Percentiles rank a stretch among this genome's conserved stretches.
phyloP scores from a whole-genome alignment of 352 stramenopile species.

The Phytophthora sp. region DNA sequence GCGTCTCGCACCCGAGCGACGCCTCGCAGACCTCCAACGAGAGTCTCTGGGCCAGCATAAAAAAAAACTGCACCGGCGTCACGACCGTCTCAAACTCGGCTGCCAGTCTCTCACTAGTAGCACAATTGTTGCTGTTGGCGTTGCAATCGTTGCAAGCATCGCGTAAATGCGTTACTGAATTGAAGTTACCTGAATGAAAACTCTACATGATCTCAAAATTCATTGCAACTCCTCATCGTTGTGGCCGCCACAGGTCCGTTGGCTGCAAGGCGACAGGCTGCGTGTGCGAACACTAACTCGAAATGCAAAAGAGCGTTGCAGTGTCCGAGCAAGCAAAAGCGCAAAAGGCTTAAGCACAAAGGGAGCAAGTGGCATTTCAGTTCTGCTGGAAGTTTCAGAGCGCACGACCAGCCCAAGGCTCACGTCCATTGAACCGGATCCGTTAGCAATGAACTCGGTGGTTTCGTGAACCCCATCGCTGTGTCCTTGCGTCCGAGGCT shows the following conservation, averaged over 20 bases:
- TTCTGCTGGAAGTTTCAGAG: background rate
- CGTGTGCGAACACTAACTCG: too few species aligned
- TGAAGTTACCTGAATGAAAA: slow-evolving; percentile 4
- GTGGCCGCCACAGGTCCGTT: too few species aligned
- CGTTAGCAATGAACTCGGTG: background rate
- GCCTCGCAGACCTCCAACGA: slow-evolving; percentile 28
- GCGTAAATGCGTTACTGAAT: background rate
- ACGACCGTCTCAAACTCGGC: slow-evolving; percentile 10
- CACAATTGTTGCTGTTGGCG: too few species aligned
- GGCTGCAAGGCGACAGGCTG: too few species aligned
- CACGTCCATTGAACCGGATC: background rate
- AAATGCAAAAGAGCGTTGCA: too few species aligned
- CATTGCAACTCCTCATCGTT: too few species aligned
- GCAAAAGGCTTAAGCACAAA: background rate
- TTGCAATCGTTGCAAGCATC: background rate
- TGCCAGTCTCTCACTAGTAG: background rate
- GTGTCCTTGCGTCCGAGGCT: background rate
- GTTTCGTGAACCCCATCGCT: background rate
- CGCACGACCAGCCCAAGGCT: background rate
- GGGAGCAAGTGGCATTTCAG: background rate
- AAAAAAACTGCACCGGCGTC: slow-evolving; percentile 13
- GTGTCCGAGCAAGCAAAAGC: too few species aligned
- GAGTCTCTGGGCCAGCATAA: slow-evolving; percentile 14
- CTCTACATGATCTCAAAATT: too few species aligned
- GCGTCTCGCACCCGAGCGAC: slow-evolving; percentile 34